Conservation (phyloP, 106 monocot species). For the Dactylorhiza incarnata region DNA sequence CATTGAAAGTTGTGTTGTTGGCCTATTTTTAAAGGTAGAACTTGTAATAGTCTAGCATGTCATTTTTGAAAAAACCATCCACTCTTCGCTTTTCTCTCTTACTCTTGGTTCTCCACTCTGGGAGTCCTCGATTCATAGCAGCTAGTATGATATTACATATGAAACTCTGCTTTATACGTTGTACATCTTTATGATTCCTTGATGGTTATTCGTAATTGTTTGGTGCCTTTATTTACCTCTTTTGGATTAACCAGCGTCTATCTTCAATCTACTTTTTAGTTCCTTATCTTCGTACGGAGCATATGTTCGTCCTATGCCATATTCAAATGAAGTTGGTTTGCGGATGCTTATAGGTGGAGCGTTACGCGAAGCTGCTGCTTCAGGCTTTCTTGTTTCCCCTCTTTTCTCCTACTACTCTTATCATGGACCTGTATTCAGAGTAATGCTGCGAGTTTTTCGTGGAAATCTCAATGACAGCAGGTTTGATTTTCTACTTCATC, state of each 20-base stretch:
- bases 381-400: slow-evolving; percentile 71
- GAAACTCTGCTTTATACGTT: background rate
- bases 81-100: too few species aligned
- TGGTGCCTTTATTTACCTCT: background rate
- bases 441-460: slow-evolving; percentile 61
- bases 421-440: slow-evolving; percentile 92
- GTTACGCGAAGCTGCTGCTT: slow-evolving; percentile 71
- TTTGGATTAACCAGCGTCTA: slow-evolving; percentile 1
- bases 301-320: slow-evolving; percentile 94
- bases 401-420: slow-evolving; percentile 95
- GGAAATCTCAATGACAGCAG: slow-evolving; percentile 50
- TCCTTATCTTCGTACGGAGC: slow-evolving; percentile 93
- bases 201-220: background rate
- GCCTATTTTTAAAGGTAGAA: too few species aligned
- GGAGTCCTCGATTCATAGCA: too few species aligned
- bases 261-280: slow-evolving; percentile 40
- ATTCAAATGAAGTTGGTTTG: slow-evolving; percentile 93
- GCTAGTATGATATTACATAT: background rate
- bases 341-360: slow-evolving; percentile 96
- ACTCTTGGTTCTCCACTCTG: too few species aligned
- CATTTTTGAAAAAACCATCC: too few species aligned
- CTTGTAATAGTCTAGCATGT: too few species aligned
- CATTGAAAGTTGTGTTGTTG: too few species aligned
- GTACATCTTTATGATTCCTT: background rate
- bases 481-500: slow-evolving; percentile 17